Evolutionary conservation across 192 early-diverging fungal species (phyloP), one percentile per base, ranked within the genome.

Genomic region (Thamnidium elegans): DNA sequence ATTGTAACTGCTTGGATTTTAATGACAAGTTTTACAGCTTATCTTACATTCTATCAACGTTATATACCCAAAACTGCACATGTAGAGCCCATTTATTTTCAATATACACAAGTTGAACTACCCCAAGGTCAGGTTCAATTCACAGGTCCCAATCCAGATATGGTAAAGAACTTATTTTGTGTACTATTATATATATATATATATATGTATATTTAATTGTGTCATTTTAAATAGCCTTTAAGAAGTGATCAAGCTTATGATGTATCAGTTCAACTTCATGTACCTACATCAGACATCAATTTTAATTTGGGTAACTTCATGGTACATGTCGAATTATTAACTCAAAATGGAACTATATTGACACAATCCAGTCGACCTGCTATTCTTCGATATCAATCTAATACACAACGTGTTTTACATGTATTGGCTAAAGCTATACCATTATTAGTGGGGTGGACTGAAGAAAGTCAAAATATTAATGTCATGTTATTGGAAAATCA

Each of bases 361-460:
- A 21, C 56, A 14, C 32, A 67, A 50, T 58, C 66, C 8, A 67
- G 66, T 60, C 45, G 66, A 48, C 66, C 66, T 42, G 66, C 66
- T 20, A 73, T 73, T 53, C 55, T 73, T 47, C 62, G 71, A 23
- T 73, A 73, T 48, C 66, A 73, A 48, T 73, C 71, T 4, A 26
- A 50, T 19, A 52, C 67, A 15, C 71, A 73, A 45, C 61, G 71
- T 20, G 60, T 64, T 0, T 39, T 73, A n/a, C 62, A 63, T 43
- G 66, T 73, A 1, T 20, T 73, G 45, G 66, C 71, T 5, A 73
- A 68, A 48, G 71, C 71, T 2, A n/a, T 73, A 14, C 71, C 66
- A 4, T 21, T 73, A 9, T 20, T 74, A 11, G 26, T 74, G 8
- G 72, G 72, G 3, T 52, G 59, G 11, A 48, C 68, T 1, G 68